Percentiles rank a stretch among this genome's conserved stretches.
phyloP scores from a whole-genome alignment of 192 early-diverging fungal species.

The Backusella australiensis region DNA sequence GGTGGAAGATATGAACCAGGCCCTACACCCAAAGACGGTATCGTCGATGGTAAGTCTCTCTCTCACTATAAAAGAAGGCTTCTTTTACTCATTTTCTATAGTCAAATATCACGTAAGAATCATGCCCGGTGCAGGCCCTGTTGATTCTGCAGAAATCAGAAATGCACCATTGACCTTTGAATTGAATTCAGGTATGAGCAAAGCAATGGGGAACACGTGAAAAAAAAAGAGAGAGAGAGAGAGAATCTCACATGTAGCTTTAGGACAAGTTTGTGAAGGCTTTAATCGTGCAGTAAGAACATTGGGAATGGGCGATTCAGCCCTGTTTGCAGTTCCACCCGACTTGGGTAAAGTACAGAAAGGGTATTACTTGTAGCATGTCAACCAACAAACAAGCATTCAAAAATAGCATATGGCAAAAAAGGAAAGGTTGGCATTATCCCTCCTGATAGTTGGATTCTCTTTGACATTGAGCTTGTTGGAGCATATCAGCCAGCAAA shows the following conservation, averaged over 20 bases:
- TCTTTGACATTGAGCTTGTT: background rate
- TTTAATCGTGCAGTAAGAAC: background rate
- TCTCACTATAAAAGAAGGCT: background rate
- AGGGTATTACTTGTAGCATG: background rate
- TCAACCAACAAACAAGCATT: background rate
- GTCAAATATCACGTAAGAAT: background rate
- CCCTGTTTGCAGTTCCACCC: background rate
- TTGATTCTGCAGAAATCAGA: background rate
- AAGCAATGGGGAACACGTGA: background rate
- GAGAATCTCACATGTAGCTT: background rate
- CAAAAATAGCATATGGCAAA: constrained; percentile 8
- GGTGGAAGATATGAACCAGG: background rate
- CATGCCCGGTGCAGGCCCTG: background rate
- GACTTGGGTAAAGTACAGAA: background rate
- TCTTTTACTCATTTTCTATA: background rate
- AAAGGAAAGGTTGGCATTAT: background rate
- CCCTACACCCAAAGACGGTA: background rate
- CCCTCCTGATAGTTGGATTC: background rate
- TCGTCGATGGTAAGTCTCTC: background rate
- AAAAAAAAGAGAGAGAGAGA: background rate
- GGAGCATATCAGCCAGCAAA: background rate
- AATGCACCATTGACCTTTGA: background rate
- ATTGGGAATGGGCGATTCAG: background rate
- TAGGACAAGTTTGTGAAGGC: background rate
- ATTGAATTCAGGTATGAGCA: background rate